Evolutionary conservation across 768 basidiomycete species (phyloP), one percentile per base, ranked within the genome.

Genomic region (Pleurotus salmoneostramineus): DNA sequence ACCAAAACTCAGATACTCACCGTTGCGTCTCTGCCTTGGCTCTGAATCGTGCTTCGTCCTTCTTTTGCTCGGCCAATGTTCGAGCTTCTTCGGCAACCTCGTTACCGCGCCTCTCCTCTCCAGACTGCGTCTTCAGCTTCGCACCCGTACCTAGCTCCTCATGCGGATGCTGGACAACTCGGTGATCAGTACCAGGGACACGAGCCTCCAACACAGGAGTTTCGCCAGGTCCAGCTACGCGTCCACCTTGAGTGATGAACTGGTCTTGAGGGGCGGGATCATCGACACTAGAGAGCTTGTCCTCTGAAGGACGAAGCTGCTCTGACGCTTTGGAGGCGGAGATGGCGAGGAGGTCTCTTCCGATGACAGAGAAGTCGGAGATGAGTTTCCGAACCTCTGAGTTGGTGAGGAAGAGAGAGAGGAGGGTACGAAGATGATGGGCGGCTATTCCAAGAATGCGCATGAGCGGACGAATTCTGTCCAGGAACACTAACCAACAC

Each of bases 371-470:
- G 62, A 89, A 86, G 71, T 93, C 91, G 1, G 83, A 79, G 55
- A 95, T 71, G 32, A 97, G 85, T 69, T 97, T 97, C 65, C 93
- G 88, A 33, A 91, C 88, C 73, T 95, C 91, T 0, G 90, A 87
- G 75, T 98, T 98, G 68, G 95, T 95, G 61, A 93, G 78, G 65
- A 98, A 77, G 65, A 98, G 87, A 40, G 83, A 83, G 58, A 91
- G 77, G 50, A 98, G 82, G 0, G 93, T 94, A 62, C 94, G 91
- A 8, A 98, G 82, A 71, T 97, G 92, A 56, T 80, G 81, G 51
- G 89, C 83, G n/a, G 93, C 93, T 89, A 43, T 6, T 59, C 10
- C 10, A 2, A 27, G 6, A 40, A 37, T 2, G 11, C 3, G 34
- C 6, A 10, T n/a, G 50, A 31, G 42, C 21, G 3, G 43, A 37